Conservation (phyloP, 257 asterid species). For the Nyctanthes arbortristis region DNA sequence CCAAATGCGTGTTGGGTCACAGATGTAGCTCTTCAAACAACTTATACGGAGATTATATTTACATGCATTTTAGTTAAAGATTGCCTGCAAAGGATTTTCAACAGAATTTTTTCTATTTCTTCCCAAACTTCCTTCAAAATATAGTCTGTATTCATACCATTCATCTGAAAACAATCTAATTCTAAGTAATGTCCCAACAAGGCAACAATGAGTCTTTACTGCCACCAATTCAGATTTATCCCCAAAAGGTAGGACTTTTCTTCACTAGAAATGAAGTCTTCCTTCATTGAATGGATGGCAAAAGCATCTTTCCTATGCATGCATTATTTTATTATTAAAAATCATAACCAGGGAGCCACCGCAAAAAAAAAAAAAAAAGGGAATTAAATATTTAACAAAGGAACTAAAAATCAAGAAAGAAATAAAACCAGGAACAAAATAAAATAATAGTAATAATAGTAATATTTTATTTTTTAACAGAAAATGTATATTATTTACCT, state of each 20-base stretch:
- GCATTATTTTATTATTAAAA: no score
- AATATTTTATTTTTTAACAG: no score
- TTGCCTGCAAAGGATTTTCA: not conserved
- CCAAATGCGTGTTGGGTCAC: not conserved
- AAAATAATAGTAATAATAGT: not conserved
- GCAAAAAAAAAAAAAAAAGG: no score
- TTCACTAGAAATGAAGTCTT: no score
- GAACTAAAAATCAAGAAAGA: not conserved
- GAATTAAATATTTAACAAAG: no score
- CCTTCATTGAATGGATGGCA: no score
- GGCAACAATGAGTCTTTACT: not conserved
- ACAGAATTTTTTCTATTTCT: not conserved
- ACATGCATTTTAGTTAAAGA: not conserved
- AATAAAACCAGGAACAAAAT: not conserved
- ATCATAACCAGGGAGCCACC: no score
- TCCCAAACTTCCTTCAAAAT: not conserved
- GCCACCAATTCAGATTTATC: not conserved
- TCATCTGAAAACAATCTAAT: not conserved
- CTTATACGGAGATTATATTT: not conserved
- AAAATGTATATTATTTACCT: conserved; percentile 42
- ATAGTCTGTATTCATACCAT: not conserved
- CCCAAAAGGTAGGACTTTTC: no score
- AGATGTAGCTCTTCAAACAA: not conserved
- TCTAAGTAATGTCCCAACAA: not conserved
- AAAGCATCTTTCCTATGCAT: no score